Evolutionary conservation across 768 basidiomycete species (phyloP).

Genomic region (Tricholomella constricta): DNA sequence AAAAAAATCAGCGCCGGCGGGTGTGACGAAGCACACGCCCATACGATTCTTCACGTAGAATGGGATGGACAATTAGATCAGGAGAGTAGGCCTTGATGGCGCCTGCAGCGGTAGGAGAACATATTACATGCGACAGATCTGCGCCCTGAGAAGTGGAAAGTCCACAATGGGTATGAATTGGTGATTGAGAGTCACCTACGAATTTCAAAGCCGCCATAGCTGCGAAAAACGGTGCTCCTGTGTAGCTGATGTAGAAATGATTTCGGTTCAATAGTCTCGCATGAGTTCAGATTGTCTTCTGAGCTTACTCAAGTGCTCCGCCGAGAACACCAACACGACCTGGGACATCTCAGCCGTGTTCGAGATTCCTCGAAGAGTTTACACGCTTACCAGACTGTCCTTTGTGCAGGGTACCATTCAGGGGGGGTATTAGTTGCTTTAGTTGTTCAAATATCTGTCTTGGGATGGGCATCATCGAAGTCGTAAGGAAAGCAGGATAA

Average conservation of each 20-base stretch:
- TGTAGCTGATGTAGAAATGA: constrained; percentile 61
- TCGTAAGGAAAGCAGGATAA: too few species aligned
- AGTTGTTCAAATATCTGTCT: constrained; percentile 68
- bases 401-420: constrained; percentile 88
- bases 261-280: neutral
- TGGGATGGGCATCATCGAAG: constrained; percentile 56
- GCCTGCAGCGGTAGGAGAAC: constrained; percentile 86
- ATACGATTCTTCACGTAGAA: constrained; percentile 70
- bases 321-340: constrained; percentile 94
- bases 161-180: neutral
- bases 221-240: constrained; percentile 96
- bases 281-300: neutral
- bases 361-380: neutral
- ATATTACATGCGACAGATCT: constrained; percentile 96
- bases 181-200: constrained; percentile 41
- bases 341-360: constrained; percentile 22
- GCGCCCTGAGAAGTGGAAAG: constrained; percentile 58
- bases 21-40: constrained; percentile 19
- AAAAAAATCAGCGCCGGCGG: neutral
- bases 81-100: constrained; percentile 98
- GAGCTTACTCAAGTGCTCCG: constrained; percentile 86
- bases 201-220: constrained; percentile 88
- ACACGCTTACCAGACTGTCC: constrained; percentile 79
- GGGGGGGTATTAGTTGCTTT: constrained; percentile 84
- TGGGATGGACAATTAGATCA: constrained; percentile 96